Conservation (phyloP, 148 eudicot species). For the Agrostemma githago region DNA sequence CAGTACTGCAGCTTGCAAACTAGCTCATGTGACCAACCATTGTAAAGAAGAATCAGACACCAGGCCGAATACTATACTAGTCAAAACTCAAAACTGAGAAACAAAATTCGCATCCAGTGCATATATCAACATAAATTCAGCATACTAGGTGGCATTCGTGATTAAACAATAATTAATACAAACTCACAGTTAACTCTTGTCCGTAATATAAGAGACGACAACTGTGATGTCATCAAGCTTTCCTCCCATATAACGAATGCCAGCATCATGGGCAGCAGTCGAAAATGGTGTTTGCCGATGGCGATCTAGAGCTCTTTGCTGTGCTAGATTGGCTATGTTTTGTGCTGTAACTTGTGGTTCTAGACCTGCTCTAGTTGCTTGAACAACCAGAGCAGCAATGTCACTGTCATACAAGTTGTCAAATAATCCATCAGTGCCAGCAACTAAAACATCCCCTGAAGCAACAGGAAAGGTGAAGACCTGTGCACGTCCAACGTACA, state of each 20-base stretch:
- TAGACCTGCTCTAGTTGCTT: conserved; percentile 41
- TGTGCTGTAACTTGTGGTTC: conserved; percentile 54
- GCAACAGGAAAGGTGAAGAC: conserved; percentile 60
- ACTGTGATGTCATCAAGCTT: conserved; percentile 92
- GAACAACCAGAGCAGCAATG: conserved; percentile 46
- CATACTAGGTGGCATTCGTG: not conserved
- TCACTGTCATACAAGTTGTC: conserved; percentile 75
- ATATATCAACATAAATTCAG: not conserved
- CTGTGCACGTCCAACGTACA: conserved; percentile 31
- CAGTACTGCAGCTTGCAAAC: not conserved
- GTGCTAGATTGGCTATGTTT: conserved; percentile 62
- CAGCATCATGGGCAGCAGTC: conserved; percentile 73
- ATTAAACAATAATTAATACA: not conserved
- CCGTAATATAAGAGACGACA: conserved; percentile 58
- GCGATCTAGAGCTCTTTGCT: conserved; percentile 54
- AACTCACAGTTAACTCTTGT: conserved; percentile 27
- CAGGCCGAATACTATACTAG: not conserved
- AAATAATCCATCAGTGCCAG: conserved; percentile 86
- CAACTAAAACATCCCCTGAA: conserved; percentile 74
- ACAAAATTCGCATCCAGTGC: conserved; percentile 3
- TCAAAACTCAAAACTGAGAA: conserved; percentile 9
- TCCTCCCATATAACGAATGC: conserved; percentile 68
- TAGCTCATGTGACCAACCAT: not conserved
- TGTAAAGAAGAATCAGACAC: not conserved
- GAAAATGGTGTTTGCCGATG: conserved; percentile 65